Base-by-base conservation (phyloP, 768 basidiomycete species). In the Pleurotus cornucopiae region DNA sequence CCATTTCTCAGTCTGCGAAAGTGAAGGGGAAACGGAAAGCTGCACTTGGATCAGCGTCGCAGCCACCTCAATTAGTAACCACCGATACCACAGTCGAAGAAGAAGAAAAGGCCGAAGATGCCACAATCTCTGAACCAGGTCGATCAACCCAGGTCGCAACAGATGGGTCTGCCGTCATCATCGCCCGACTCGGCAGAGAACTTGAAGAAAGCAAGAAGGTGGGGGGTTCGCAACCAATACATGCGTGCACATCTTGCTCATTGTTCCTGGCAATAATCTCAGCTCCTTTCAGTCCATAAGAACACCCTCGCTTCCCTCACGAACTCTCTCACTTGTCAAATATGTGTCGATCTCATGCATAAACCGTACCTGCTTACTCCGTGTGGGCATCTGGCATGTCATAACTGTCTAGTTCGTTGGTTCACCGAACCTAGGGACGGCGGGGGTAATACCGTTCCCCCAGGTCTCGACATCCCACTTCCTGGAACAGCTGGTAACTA, bases 381-480 rank as follows among this genome's bases (percentile, higher is more conserved):
- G 0, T 91, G 89, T 57, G 89, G 89, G 4, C 88, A 90, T 59
- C 73, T 88, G 47, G 81, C 82, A 2, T 91, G 89, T 62, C 80
- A 90, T 57, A 64, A 69, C 13, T 91, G 90, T 63, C 82, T 93
- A 9, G 76, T 91, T 14, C 76, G 77, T 34, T 93, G 90, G 90
- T 93, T 92, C 67, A 84, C 79, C 3, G 75, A 78, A 37, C 66
- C 75, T 21, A 69, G 69, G 6, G 30, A 48, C n/a, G n/a, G 30
- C 34, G 55, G 54, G 11, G 49, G 34, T 25, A 23, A 11, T 20
- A 37, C 78, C 3, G 74, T 77, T 37, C 66, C 75, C 20, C 70
- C 61, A 43, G 47, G 70, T 63, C 48, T 66, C 62, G 57, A 64
- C 48, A 23, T 11, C 11, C 37, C 37, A 16, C n/a, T 16, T 44